These are phyloP conservation scores for Pycnococcus provasolii DNA, from an alignment of 139 green algal genomes.

Conservation along the genomic window DNA sequence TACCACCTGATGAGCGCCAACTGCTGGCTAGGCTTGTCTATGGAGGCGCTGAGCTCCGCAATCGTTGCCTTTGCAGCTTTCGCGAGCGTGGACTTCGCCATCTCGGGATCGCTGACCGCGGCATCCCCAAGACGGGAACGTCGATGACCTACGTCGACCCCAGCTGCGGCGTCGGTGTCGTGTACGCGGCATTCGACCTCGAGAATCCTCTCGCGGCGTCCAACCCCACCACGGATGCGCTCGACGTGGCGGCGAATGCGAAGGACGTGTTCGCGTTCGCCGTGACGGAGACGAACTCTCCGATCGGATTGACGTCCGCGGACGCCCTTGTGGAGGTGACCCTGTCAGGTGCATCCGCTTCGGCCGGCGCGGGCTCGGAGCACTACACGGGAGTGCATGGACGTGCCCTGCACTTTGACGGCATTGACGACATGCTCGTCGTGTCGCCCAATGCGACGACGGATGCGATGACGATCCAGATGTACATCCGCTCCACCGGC, in stretches of 20 bases:
- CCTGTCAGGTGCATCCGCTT: no score
- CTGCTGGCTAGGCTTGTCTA: no score
- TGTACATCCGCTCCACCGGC: neutral
- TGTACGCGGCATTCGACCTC: neutral
- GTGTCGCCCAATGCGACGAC: neutral
- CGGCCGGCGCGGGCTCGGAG: neutral
- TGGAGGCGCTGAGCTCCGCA: no score
- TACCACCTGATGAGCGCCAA: no score
- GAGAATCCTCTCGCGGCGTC: neutral
- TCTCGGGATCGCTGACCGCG: no score
- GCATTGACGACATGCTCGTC: neutral
- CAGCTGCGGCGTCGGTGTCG: neutral
- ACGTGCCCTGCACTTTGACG: neutral
- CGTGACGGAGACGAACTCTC: neutral
- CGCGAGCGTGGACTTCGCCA: no score
- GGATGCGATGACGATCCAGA: constrained; percentile 9
- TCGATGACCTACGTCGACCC: neutral
- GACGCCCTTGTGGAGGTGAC: neutral
- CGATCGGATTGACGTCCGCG: neutral
- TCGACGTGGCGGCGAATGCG: neutral
- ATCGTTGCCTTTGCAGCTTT: no score
- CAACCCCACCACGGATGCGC: neutral
- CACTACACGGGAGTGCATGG: neutral
- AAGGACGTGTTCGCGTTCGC: neutral
- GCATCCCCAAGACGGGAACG: neutral